These are phyloP conservation scores for Trichoderma asperellum DNA, from an alignment of 2,329 filamentous ascomycete species.

Conservation along the genomic window DNA sequence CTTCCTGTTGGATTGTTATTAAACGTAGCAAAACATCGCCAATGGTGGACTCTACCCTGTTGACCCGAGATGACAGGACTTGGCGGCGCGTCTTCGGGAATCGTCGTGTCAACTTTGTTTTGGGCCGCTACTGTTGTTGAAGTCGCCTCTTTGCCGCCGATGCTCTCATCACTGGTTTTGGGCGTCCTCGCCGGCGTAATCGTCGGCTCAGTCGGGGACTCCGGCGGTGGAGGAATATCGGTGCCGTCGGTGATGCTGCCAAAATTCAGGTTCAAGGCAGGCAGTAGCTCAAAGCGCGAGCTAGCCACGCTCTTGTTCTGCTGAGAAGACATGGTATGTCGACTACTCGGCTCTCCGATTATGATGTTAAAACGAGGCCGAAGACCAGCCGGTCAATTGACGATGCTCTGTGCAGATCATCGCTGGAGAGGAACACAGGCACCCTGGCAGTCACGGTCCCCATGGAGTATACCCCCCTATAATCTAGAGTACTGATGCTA, in stretches of 20 bases:
- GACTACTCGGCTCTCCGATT: conserved; percentile 7
- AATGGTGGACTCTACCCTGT: conserved; percentile 60
- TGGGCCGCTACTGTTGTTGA: conserved; percentile 44
- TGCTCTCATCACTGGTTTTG: conserved; percentile 31
- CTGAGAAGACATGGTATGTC: conserved; percentile 40
- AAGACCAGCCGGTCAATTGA: conserved; percentile 19
- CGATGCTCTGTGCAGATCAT: conserved; percentile 21
- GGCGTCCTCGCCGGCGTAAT: conserved; percentile 49
- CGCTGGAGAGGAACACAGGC: conserved; percentile 21
- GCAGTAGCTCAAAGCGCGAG: conserved; percentile 57
- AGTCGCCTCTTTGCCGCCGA: conserved; percentile 27
- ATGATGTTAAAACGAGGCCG: conserved; percentile 10
- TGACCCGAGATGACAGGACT: conserved; percentile 58
- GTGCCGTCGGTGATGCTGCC: conserved; percentile 64
- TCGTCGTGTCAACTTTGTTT: conserved; percentile 52
- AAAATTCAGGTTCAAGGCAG: conserved; percentile 62
- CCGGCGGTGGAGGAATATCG: conserved; percentile 61
- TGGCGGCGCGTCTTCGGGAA: conserved; percentile 54
- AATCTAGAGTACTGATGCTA: conserved; percentile 22
- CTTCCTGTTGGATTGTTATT: conserved; percentile 58
- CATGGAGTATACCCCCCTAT: conserved; percentile 24
- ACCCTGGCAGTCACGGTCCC: conserved; percentile 21
- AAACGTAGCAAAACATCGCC: conserved; percentile 60
- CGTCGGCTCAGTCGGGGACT: conserved; percentile 57
- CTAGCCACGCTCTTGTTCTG: conserved; percentile 37